Conservation (phyloP, 2,329 filamentous ascomycete species). For the Metarhizium humberi region DNA sequence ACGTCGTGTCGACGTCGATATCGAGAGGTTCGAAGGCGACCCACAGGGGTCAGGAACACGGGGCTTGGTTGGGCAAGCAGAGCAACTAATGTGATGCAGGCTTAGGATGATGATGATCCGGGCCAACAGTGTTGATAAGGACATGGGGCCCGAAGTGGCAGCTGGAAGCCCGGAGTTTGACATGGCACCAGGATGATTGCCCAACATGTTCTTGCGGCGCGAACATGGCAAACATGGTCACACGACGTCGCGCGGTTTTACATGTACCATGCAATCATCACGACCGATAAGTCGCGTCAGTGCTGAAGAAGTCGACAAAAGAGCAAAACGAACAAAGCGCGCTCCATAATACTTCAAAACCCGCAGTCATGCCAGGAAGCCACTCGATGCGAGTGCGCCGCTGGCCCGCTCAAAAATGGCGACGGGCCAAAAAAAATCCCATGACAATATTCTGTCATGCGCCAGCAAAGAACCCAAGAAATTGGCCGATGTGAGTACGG, state of each 20-base stretch:
- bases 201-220: neutral
- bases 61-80: too few relatives aligned
- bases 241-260: neutral
- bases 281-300: neutral
- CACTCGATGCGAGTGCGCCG: neutral
- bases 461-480: too few relatives aligned
- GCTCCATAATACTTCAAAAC: too few relatives aligned
- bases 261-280: neutral
- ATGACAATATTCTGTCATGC: too few relatives aligned
- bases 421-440: neutral
- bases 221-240: neutral
- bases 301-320: neutral
- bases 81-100: too few relatives aligned
- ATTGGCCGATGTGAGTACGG: too few relatives aligned
- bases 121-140: neutral
- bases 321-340: neutral
- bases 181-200: neutral
- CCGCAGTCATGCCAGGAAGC: too few relatives aligned
- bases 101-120: neutral
- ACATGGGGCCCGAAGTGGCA: neutral
- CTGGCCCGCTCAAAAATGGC: neutral
- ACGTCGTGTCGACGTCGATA: neutral
- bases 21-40: neutral
- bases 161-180: neutral
- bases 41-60: neutral